These are phyloP conservation scores for Paraphoma chrysanthemicola DNA, from an alignment of 2,329 filamentous ascomycete species.

Conservation along the genomic window DNA sequence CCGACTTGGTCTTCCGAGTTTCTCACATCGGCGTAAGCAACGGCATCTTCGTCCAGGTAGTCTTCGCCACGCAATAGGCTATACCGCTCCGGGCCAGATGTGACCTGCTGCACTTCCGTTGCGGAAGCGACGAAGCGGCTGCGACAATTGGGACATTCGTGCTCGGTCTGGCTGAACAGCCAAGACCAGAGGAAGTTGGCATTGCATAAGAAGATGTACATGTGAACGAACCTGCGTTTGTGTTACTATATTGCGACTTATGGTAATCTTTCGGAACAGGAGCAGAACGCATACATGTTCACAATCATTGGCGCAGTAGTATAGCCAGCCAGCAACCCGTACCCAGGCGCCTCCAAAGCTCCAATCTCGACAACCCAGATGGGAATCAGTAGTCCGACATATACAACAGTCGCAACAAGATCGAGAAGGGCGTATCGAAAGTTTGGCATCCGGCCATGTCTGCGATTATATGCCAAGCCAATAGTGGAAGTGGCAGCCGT, in stretches of 20 bases:
- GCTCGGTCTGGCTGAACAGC: constrained; percentile 1
- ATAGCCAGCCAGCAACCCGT: constrained; percentile 20
- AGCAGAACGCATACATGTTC: constrained; percentile 18
- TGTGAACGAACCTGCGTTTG: constrained; percentile 16
- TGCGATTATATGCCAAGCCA: constrained; percentile 6
- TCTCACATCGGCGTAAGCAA: constrained; percentile 11
- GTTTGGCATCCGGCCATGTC: constrained; percentile 3
- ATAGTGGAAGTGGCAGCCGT: constrained; percentile 10
- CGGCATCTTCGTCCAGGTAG: constrained; percentile 24
- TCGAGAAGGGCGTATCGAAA: constrained; percentile 12
- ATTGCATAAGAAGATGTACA: constrained; percentile 15
- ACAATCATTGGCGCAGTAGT: constrained; percentile 25
- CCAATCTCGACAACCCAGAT: constrained; percentile 18
- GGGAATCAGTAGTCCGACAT: constrained; percentile 16
- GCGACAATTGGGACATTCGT: constrained; percentile 26
- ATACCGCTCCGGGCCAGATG: constrained; percentile 13
- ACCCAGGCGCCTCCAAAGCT: constrained; percentile 2
- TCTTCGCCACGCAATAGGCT: constrained; percentile 25
- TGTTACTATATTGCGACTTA: background rate
- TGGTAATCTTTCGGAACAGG: too few species aligned
- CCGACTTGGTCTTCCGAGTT: constrained; percentile 11
- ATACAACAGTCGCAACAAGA: constrained; percentile 3
- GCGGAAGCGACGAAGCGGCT: constrained; percentile 6
- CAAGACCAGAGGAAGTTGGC: background rate
- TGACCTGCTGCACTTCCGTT: background rate